A percentile compares a stretch with the other conserved stretches of the same genome.
phyloP scores from a whole-genome alignment of 129 eudicot species.

The Chrysanthemum makinoi region DNA sequence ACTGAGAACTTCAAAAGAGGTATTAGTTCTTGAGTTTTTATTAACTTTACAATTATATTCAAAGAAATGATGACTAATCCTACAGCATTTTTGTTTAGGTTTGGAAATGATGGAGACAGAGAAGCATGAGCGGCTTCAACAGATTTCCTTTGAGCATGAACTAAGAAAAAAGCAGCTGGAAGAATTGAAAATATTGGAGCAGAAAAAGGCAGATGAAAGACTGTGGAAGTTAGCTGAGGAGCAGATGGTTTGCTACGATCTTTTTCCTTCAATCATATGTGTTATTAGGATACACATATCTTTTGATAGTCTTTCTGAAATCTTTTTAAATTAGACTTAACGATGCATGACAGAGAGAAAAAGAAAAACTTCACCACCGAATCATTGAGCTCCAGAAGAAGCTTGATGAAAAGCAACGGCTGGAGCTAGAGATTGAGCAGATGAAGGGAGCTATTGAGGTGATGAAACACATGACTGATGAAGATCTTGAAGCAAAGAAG shows the following conservation, averaged over 20 bases:
- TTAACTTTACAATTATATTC: background rate
- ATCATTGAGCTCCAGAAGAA: constrained; percentile 51
- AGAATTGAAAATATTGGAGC: constrained; percentile 52
- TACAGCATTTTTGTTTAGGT: constrained; percentile 24
- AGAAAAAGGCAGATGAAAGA: constrained; percentile 51
- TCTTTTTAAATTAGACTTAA: background rate
- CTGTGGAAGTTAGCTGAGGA: constrained; percentile 41
- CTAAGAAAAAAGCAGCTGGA: constrained; percentile 36
- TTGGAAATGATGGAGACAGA: constrained; percentile 36
- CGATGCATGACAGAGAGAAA: constrained; percentile 41
- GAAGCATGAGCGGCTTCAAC: constrained; percentile 33
- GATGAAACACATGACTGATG: constrained; percentile 48
- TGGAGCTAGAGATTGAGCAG: constrained; percentile 46
- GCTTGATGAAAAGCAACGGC: constrained; percentile 59
- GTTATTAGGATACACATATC: background rate
- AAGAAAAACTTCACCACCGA: constrained; percentile 49
- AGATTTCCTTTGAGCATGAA: constrained; percentile 42
- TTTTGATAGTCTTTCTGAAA: constrained; percentile 2
- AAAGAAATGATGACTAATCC: background rate
- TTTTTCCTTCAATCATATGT: background rate
- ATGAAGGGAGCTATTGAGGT: constrained; percentile 56
- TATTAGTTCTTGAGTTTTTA: constrained; percentile 12
- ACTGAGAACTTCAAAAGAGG: constrained; percentile 43
- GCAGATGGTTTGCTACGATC: constrained; percentile 18
- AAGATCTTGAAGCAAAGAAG: constrained; percentile 35